Evolutionary conservation across 768 basidiomycete genomes (phyloP).

Genomic region (Pluteus cervinus): DNA sequence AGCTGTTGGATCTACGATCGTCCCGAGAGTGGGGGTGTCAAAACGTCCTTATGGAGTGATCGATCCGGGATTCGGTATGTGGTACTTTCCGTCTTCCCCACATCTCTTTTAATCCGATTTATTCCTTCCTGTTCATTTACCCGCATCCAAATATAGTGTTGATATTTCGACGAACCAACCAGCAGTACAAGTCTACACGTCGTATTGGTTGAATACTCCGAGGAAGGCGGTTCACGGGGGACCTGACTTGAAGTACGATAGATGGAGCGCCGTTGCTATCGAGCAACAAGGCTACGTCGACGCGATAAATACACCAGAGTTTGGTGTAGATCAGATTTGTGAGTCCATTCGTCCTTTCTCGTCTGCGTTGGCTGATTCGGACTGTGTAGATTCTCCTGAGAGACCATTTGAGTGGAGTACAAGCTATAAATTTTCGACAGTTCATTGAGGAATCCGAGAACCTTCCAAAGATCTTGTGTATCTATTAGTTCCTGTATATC

Average conservation of each 20-base stretch:
- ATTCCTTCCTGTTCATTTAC: neutral
- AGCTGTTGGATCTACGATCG: constrained; percentile 44
- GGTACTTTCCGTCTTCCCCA: no score
- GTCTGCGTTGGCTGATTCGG: neutral
- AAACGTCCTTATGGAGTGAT: constrained; percentile 39
- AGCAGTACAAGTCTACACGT: constrained; percentile 44
- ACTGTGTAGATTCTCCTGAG: constrained; percentile 30
- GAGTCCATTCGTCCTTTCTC: constrained; percentile 14
- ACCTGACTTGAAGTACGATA: constrained; percentile 31
- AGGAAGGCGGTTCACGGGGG: constrained; percentile 47
- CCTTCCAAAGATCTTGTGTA: no score
- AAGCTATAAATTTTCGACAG: constrained; percentile 40
- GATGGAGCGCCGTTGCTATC: constrained; percentile 40
- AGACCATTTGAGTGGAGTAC: constrained; percentile 40
- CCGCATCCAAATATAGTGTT: constrained; percentile 22
- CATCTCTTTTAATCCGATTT: neutral
- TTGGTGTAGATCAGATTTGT: constrained; percentile 49
- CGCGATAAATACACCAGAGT: constrained; percentile 52
- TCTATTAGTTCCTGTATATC: no score
- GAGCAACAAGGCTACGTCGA: constrained; percentile 50
- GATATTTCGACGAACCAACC: constrained; percentile 47
- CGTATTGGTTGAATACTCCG: constrained; percentile 37
- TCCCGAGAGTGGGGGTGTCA: constrained; percentile 17
- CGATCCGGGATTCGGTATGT: constrained; percentile 42
- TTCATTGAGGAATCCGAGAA: neutral